Conservation (phyloP, 768 basidiomycete species). For the Termitomyces sp. region DNA sequence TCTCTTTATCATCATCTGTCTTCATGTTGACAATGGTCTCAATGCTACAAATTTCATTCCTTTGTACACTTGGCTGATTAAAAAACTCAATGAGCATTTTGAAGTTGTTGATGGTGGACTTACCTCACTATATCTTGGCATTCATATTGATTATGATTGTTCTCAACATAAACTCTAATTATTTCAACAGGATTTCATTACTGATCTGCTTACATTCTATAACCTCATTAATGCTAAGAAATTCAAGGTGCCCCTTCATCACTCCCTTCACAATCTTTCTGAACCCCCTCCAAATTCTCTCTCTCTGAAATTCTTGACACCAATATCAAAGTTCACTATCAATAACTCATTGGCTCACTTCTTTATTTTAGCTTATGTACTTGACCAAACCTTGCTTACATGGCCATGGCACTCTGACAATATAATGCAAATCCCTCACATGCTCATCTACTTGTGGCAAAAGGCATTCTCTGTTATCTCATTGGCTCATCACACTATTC, state of each 20-base stretch:
- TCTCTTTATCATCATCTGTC: background rate
- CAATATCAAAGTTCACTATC: too few relatives aligned
- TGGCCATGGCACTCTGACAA: too few relatives aligned
- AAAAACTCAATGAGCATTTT: background rate
- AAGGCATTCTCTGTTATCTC: too few relatives aligned
- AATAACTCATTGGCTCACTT: too few relatives aligned
- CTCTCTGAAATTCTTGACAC: too few relatives aligned
- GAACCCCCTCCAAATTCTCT: background rate
- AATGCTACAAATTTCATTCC: too few relatives aligned
- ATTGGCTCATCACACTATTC: too few relatives aligned
- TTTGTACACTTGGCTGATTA: too few relatives aligned
- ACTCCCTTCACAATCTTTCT: background rate
- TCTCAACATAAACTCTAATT: conserved; percentile 4
- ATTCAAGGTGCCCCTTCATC: background rate
- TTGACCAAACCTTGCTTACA: too few relatives aligned
- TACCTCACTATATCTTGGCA: background rate
- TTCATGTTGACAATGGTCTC: background rate
- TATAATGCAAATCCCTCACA: too few relatives aligned
- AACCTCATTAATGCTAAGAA: background rate
- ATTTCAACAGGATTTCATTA: conserved; percentile 10
- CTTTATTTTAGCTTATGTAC: too few relatives aligned
- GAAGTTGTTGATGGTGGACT: background rate
- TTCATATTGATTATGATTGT: conserved; percentile 6
- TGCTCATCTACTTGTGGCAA: too few relatives aligned
- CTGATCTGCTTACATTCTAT: conserved; percentile 6